Conservation (phyloP, 2,329 filamentous ascomycete genomes). For the Aspergillus aculeatus region DNA sequence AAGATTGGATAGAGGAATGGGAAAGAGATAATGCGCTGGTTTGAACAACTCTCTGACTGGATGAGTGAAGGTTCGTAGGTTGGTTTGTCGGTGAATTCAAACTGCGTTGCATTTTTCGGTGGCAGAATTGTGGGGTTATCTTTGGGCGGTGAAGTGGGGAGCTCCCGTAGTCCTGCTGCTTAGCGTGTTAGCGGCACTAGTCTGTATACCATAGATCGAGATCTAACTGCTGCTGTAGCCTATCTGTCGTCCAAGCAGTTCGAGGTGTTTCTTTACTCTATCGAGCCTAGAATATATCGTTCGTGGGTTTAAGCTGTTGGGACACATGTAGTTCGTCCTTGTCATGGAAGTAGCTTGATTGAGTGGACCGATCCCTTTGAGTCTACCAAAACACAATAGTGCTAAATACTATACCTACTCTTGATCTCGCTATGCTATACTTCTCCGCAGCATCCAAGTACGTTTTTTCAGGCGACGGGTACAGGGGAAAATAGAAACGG, state of each 20-base stretch:
- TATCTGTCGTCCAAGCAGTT: background rate
- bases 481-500: background rate
- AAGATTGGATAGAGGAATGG: background rate
- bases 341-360: too few relatives aligned
- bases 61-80: background rate
- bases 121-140: background rate
- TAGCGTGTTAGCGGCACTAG: too few relatives aligned
- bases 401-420: background rate
- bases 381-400: background rate
- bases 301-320: too few relatives aligned
- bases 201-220: too few relatives aligned
- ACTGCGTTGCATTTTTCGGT: slow-evolving; percentile 1
- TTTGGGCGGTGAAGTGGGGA: background rate
- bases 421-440: background rate
- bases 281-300: too few relatives aligned
- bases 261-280: too few relatives aligned
- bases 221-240: background rate
- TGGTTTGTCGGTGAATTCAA: background rate
- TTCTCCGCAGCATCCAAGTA: background rate
- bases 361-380: too few relatives aligned
- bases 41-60: background rate
- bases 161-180: background rate
- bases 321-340: too few relatives aligned
- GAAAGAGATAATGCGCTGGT: background rate
- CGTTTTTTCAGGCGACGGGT: background rate